Evolutionary conservation across 805 yeast genomes (phyloP), one percentile per base, ranked within the genome.

Genomic region (Teunomyces aglyptinius): DNA sequence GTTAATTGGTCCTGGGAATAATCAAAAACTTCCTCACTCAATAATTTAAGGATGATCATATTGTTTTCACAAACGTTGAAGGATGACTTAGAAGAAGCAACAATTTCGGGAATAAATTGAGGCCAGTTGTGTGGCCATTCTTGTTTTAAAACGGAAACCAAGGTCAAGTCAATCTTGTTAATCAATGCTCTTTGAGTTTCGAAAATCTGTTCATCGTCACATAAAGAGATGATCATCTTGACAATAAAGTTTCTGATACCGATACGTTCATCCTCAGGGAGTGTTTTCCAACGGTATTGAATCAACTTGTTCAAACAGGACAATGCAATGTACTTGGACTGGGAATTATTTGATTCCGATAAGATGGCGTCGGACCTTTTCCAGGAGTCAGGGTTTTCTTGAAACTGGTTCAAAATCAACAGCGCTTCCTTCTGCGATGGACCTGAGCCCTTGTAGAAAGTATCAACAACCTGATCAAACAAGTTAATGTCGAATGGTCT

Each of bases 91-190:
- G 95, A 84, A 53, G 96, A 85, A 49, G 78, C 80, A 40, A 92
- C 94, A 47, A 94, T 80, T 65, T 94, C 99, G 13, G 97, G 96
- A 43, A 94, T 86, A 60, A 94, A 94, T 58, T 85, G 87, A 15
- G 98, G 98, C 99, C 99, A 94, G 65, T 91, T 87, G 57, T 85
- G 89, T 28, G 99, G 99, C 99, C 99, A 94, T 65, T 94, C 99
- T 70, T 94, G 98, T 61, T 94, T 94, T 60, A 94, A 80, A 44
- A 94, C 85, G 61, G 91, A 95, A 31, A 94, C 99, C 59, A 94
- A 75, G 12, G 98, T 92, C 60, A 94, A 77, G 69, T 94, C 96
- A 58, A 91, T 90, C 67, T 94, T 94, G 72, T 86, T 89, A 61
- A 94, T 89, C 60, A 94, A 76, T 16, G 97, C 83, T 59, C 84